A percentile compares a stretch with the other conserved stretches of the same genome.
Conservation (phyloP, 2,329 filamentous ascomycete species). For the Penicillium expansum region DNA sequence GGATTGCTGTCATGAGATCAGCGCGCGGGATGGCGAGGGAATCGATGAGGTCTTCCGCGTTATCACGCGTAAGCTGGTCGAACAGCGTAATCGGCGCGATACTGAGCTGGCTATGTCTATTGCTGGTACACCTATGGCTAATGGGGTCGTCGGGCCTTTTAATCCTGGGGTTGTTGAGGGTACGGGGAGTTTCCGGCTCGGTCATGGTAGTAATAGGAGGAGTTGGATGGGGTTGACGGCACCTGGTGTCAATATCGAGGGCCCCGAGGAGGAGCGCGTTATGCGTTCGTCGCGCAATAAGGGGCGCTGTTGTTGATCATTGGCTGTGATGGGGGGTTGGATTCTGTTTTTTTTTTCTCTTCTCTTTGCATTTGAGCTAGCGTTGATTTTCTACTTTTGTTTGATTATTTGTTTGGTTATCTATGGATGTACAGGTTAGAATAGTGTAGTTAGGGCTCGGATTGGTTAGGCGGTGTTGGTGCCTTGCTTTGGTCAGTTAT, state of each 20-base stretch:
- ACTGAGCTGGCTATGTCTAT: conserved; percentile 47
- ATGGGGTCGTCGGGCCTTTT: conserved; percentile 44
- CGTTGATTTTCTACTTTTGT: neutral
- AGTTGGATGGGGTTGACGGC: conserved; percentile 65
- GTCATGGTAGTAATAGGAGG: conserved; percentile 59
- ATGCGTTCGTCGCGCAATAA: conserved; percentile 35
- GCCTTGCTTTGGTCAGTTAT: neutral
- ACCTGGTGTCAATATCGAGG: conserved; percentile 26
- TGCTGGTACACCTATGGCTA: conserved; percentile 44
- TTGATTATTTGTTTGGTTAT: neutral
- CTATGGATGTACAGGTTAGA: neutral
- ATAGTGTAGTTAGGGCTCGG: neutral
- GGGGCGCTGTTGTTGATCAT: conserved; percentile 43
- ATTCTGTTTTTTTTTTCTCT: neutral
- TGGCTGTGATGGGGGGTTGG: neutral
- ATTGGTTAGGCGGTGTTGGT: neutral
- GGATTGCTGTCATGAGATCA: conserved; percentile 97
- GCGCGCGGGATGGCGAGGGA: conserved; percentile 87
- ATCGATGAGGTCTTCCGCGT: conserved; percentile 96
- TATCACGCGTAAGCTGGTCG: conserved; percentile 77
- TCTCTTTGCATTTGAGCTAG: neutral
- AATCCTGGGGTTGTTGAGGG: conserved; percentile 47
- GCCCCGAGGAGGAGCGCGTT: conserved; percentile 30
- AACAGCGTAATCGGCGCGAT: conserved; percentile 61
- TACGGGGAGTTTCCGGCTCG: conserved; percentile 60